Percentiles rank a stretch among this genome's conserved stretches.
Conservation (phyloP, 1,284 basidiomycete genomes). For the Ustilago loliicola region DNA sequence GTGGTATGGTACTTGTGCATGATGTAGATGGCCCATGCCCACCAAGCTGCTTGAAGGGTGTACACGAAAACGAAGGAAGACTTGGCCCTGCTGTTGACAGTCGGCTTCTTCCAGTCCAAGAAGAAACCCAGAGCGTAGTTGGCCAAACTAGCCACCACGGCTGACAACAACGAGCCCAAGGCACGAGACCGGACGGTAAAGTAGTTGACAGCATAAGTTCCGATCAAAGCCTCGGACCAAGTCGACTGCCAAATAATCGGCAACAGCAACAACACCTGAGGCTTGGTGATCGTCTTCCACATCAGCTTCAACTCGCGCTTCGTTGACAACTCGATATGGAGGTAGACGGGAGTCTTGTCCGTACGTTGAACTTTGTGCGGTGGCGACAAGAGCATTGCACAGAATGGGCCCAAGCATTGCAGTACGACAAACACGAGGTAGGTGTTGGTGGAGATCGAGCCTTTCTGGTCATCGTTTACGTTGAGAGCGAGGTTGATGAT, state of each 20-base stretch:
- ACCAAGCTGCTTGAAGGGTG: conserved; percentile 57
- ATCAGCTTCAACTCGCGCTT: conserved; percentile 62
- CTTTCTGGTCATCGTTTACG: conserved; percentile 57
- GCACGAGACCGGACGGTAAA: conserved; percentile 65
- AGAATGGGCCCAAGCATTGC: conserved; percentile 68
- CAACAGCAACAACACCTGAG: conserved; percentile 59
- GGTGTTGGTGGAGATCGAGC: conserved; percentile 68
- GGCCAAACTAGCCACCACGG: conserved; percentile 62
- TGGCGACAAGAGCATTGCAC: conserved; percentile 65
- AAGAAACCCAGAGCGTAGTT: conserved; percentile 69
- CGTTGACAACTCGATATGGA: conserved; percentile 59
- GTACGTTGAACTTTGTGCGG: conserved; percentile 70
- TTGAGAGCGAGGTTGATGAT: conserved; percentile 71
- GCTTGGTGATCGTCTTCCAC: conserved; percentile 46
- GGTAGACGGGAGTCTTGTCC: conserved; percentile 68
- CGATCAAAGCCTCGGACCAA: conserved; percentile 63
- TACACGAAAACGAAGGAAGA: conserved; percentile 59
- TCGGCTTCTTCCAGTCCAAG: conserved; percentile 64
- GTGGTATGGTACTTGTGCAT: conserved; percentile 54
- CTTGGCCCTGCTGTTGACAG: conserved; percentile 62
- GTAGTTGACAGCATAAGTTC: conserved; percentile 66
- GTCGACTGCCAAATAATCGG: conserved; percentile 63
- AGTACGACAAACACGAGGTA: conserved; percentile 72
- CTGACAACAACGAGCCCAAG: conserved; percentile 70
- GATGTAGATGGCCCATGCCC: conserved; percentile 70